These are phyloP conservation scores for Lagenaria siceraria DNA, from an alignment of 306 rosid species.

Conservation along the genomic window DNA sequence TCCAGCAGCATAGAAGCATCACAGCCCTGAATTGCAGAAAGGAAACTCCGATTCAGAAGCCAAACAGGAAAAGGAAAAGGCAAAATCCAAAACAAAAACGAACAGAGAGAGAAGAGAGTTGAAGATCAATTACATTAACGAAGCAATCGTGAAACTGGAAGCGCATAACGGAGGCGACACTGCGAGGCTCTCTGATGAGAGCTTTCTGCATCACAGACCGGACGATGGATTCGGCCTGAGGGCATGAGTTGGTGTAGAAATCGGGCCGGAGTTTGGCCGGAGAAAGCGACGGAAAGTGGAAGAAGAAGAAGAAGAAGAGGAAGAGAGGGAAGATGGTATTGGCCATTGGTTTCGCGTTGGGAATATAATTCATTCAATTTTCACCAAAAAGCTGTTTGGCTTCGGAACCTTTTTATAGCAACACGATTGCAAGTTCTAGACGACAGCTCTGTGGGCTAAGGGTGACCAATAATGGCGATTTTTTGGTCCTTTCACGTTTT, in stretches of 20 bases:
- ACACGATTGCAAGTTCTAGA: background rate
- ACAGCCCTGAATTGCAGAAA: slow-evolving; percentile 41
- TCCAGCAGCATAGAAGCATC: slow-evolving; percentile 85
- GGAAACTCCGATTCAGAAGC: background rate
- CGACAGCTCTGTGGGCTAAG: background rate
- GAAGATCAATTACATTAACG: slow-evolving; percentile 34
- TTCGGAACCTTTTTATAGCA: background rate
- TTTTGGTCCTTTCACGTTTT: no score
- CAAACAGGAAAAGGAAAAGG: background rate
- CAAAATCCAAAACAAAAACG: background rate
- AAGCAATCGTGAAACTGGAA: slow-evolving; percentile 87
- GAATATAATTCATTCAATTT: background rate
- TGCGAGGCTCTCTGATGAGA: slow-evolving; percentile 43
- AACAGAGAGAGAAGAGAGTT: background rate
- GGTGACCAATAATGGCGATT: background rate
- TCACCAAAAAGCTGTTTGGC: background rate
- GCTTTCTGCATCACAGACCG: slow-evolving; percentile 54
- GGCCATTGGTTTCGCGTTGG: background rate
- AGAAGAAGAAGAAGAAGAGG: slow-evolving; percentile 18
- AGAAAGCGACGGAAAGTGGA: slow-evolving; percentile 3
- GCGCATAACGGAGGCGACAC: slow-evolving; percentile 87
- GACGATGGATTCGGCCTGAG: slow-evolving; percentile 42
- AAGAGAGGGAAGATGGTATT: slow-evolving; percentile 13
- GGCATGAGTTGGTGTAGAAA: slow-evolving; percentile 44
- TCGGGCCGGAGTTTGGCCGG: slow-evolving; percentile 36